phyloP scores from a whole-genome alignment of 495 filamentous ascomycete species.

The Platismatia glauca region DNA sequence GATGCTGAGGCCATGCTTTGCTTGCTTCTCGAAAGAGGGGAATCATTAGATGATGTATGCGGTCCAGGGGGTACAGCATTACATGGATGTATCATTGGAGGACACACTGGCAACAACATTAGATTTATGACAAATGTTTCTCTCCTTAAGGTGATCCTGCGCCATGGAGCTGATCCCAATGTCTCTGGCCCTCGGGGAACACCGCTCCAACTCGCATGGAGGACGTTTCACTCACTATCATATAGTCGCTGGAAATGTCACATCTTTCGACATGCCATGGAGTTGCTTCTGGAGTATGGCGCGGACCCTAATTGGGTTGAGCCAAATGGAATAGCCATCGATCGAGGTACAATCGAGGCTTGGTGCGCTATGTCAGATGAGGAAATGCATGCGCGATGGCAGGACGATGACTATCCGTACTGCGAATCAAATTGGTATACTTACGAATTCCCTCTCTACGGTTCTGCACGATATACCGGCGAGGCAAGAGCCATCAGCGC shows the following conservation, averaged over 20 bases:
- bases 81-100: neutral
- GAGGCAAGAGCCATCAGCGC: too few species aligned
- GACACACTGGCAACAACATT: too few species aligned
- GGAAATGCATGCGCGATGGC: too few species aligned
- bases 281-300: neutral
- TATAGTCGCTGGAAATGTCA: too few species aligned
- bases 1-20: neutral
- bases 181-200: neutral
- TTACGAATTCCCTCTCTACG: too few species aligned
- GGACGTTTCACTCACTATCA: neutral
- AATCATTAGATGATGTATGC: neutral
- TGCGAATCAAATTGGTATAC: too few species aligned
- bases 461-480: too few species aligned
- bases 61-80: neutral
- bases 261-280: neutral
- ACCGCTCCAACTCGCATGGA: neutral
- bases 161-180: neutral
- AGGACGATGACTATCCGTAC: too few species aligned
- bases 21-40: neutral
- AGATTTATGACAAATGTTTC: too few species aligned
- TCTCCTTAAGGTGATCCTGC: neutral
- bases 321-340: neutral
- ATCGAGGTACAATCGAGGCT: too few species aligned
- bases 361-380: too few species aligned
- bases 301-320: neutral